Percentiles rank a stretch among this genome's conserved stretches.
Conservation (phyloP, 805 yeast genomes). For the Wickerhamomyces silvicola region DNA sequence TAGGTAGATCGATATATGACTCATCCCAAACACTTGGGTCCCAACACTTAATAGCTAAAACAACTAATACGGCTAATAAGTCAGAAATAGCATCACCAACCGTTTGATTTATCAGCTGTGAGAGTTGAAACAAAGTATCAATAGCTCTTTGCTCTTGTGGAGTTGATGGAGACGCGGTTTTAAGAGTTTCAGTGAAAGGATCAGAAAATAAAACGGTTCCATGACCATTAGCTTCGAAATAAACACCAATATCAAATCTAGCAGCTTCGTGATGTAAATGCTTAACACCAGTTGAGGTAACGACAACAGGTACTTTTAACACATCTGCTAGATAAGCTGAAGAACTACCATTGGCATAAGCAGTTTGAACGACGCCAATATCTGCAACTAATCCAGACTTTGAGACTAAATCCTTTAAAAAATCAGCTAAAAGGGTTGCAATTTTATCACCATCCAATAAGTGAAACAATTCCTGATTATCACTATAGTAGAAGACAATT, state of each 20-base stretch:
- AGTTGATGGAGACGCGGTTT: conserved; percentile 27
- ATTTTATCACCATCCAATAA: conserved; percentile 91
- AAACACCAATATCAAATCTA: conserved; percentile 82
- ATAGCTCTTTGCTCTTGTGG: conserved; percentile 45
- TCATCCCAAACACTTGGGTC: conserved; percentile 68
- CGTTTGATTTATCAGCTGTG: conserved; percentile 82
- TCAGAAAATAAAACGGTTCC: conserved; percentile 87
- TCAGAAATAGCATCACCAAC: conserved; percentile 99
- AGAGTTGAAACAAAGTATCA: conserved; percentile 49
- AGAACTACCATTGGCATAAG: conserved; percentile 94
- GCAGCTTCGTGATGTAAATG: conserved; percentile 90
- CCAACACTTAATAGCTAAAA: conserved; percentile 49
- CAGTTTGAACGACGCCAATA: conserved; percentile 92
- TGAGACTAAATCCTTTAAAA: conserved; percentile 47
- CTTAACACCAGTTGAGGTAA: conserved; percentile 95
- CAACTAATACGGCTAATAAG: conserved; percentile 66
- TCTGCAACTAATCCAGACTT: conserved; percentile 33
- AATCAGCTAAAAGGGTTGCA: conserved; percentile 74
- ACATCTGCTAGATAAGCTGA: conserved; percentile 59
- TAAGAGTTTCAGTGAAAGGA: conserved; percentile 35
- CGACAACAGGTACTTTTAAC: conserved; percentile 70
- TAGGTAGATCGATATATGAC: conserved; percentile 81
- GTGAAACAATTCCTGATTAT: conserved; percentile 33
- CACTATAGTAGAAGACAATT: conserved; percentile 69
- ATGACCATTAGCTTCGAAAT: conserved; percentile 99